Conservation (phyloP, 768 basidiomycete species). For the Candolleomyces efflorescens region DNA sequence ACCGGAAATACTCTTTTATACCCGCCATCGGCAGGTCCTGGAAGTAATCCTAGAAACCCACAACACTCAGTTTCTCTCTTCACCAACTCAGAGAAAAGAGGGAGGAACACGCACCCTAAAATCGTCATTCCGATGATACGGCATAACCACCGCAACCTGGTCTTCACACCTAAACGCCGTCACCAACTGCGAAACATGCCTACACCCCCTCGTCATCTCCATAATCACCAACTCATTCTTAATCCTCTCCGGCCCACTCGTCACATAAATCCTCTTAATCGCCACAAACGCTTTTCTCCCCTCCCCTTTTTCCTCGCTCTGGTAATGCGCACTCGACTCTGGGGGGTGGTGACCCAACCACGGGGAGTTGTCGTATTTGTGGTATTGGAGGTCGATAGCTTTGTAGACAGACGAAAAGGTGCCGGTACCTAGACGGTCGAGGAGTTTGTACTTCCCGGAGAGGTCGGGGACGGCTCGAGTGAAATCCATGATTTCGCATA, state of each 20-base stretch:
- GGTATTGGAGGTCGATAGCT: conserved; percentile 77
- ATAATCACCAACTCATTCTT: conserved; percentile 91
- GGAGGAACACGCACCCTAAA: conserved; percentile 70
- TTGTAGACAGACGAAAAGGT: conserved; percentile 99
- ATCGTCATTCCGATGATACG: conserved; percentile 88
- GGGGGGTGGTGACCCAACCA: conserved; percentile 69
- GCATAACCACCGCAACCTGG: conserved; percentile 93
- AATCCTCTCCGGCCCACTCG: conserved; percentile 89
- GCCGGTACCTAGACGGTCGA: conserved; percentile 93
- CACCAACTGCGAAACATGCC: conserved; percentile 90
- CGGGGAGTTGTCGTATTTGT: conserved; percentile 69
- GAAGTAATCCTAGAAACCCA: conserved; percentile 91
- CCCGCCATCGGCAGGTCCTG: conserved; percentile 65
- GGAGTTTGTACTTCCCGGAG: conserved; percentile 61
- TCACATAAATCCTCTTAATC: conserved; percentile 95
- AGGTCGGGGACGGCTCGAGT: conserved; percentile 64
- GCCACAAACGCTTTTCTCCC: conserved; percentile 76
- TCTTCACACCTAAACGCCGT: conserved; percentile 89
- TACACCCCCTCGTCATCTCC: conserved; percentile 77
- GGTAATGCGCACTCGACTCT: conserved; percentile 62
- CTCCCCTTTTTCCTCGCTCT: conserved; percentile 38
- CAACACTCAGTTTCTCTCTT: not conserved
- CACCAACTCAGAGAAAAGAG: too few relatives aligned
- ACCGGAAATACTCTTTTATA: conserved; percentile 84
- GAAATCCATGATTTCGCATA: conserved; percentile 73